Percentiles rank a stretch among this genome's conserved stretches.
phyloP scores from a whole-genome alignment of 129 eudicot species.

The Ambrosia trifida region DNA sequence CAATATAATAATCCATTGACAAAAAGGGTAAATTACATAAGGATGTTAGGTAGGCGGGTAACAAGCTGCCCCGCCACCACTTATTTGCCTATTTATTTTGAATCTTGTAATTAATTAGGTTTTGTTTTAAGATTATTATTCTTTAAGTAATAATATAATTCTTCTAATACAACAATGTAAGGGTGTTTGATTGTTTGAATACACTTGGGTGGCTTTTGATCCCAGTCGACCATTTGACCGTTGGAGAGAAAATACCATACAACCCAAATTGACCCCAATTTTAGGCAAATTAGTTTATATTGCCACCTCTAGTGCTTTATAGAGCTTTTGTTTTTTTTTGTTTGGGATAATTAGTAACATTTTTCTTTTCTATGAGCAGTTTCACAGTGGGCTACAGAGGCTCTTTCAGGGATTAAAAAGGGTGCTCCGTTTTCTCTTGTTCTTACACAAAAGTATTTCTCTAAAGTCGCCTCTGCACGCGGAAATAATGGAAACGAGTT shows the following conservation, averaged over 20 bases:
- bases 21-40: no score
- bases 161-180: background rate
- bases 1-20: no score
- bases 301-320: conserved; percentile 4
- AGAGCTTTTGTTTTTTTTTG: background rate
- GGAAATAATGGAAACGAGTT: conserved; percentile 49
- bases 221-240: background rate
- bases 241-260: background rate
- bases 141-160: background rate
- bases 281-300: background rate
- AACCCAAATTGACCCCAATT: background rate
- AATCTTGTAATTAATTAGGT: background rate
- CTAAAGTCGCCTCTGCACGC: conserved; percentile 69
- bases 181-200: background rate
- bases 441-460: conserved; percentile 72
- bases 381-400: conserved; percentile 96
- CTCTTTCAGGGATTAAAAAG: conserved; percentile 72
- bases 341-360: background rate
- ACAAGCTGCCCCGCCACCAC: no score
- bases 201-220: conserved; percentile 5
- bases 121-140: background rate
- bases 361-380: conserved; percentile 47
- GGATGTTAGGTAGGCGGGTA: no score
- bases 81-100: background rate
- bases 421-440: conserved; percentile 87